Evolutionary conservation across 768 basidiomycete species (phyloP).

Genomic region (Lactifluus hygrophoroides): DNA sequence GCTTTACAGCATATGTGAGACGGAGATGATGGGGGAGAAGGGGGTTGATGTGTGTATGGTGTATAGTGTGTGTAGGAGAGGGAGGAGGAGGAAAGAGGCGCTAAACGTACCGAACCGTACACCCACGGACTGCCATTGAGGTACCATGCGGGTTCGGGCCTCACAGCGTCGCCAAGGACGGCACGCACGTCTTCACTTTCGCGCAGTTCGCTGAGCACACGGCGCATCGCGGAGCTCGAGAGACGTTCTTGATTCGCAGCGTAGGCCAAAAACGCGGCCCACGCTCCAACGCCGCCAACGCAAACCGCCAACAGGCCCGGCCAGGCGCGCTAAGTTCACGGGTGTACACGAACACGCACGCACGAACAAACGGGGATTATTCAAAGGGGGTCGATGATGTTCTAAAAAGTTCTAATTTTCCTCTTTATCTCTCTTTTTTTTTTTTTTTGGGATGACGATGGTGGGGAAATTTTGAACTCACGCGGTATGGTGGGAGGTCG

Average conservation of each 20-base stretch:
- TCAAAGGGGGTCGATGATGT: too few species aligned
- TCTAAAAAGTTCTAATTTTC: too few species aligned
- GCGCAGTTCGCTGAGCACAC: conserved; percentile 52
- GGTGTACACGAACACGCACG: too few species aligned
- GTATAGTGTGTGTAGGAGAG: too few species aligned
- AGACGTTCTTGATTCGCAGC: conserved; percentile 73
- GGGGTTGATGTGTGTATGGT: too few species aligned
- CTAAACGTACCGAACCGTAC: conserved; percentile 48
- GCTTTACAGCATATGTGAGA: neutral
- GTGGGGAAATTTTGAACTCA: conserved; percentile 19
- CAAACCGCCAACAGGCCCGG: conserved; percentile 44
- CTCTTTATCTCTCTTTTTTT: too few species aligned
- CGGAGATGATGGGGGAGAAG: neutral
- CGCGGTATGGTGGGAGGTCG: conserved; percentile 38
- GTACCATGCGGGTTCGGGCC: conserved; percentile 62
- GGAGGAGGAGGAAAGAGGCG: too few species aligned
- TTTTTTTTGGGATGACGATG: too few species aligned
- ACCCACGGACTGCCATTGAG: conserved; percentile 71
- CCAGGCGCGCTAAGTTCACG: conserved; percentile 49
- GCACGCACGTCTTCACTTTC: conserved; percentile 42
- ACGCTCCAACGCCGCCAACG: conserved; percentile 47
- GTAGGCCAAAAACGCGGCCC: conserved; percentile 60
- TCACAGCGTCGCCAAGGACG: conserved; percentile 55
- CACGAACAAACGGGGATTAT: too few species aligned
- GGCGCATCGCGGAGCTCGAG: conserved; percentile 64